Evolutionary conservation across 1,284 basidiomycete species (phyloP), one percentile per base, ranked within the genome.

Genomic region (Microstroma glucosiphilum): DNA sequence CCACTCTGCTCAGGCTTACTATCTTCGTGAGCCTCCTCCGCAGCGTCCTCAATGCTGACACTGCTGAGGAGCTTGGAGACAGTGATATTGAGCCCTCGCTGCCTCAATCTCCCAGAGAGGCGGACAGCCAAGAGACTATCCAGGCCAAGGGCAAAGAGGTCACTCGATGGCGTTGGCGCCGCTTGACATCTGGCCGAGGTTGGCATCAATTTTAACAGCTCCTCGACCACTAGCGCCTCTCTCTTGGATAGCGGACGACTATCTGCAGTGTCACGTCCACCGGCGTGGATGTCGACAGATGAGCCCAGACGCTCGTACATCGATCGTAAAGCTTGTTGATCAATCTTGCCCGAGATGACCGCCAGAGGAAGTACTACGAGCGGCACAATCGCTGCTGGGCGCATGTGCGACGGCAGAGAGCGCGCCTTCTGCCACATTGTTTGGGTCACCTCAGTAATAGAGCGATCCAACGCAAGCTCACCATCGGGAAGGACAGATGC

Each of bases 61-160:
- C 65, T 61, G 25, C 64, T 60, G 61, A 77, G 65, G 17, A 75
- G 60, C 15, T 61, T 53, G 2, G 68, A 60, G 17, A 70, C 67
- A 17, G 64, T 62, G 13, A 65, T 64, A 7, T 64, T 21, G 30
- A 62, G 54, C 19, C 67, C 67, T 2, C 53, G 54, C 56, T 68
- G 65, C 7, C 64, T 56, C 56, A 77, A 65, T 60, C 66, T 64
- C 26, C 63, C 63, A 6, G 65, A 63, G 40, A 77, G 62, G 1
- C 69, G 66, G 19, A 77, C 70, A 15, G 73, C 72, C 6, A 64
- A 65, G 51, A 77, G 62, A 48, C 73, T 76, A 59, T 77, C 75
- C 46, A 77, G 60, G 2, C 75, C 75, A 0, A 69, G 57, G 51
- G 69, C 66, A 64, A 75, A 72, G 25, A 77, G 67, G 58, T 70